These are phyloP conservation scores for Raffaelea ambrosiae DNA, from an alignment of 2,329 filamentous ascomycete genomes.

Conservation along the genomic window DNA sequence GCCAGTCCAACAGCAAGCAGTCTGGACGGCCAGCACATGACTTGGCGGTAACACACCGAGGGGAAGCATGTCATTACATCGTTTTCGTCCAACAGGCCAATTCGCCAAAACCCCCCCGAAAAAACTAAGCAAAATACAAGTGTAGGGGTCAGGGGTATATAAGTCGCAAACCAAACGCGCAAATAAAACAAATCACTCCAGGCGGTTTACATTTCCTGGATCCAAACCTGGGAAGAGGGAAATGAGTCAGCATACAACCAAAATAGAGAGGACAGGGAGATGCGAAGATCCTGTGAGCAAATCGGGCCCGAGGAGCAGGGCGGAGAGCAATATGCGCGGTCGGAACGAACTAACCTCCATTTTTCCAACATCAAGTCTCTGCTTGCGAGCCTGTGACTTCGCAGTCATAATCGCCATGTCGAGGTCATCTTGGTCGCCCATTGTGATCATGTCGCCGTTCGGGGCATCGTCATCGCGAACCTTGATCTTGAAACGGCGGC, in stretches of 20 bases:
- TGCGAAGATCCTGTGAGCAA: too few species aligned
- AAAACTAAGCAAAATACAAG: too few species aligned
- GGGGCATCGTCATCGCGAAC: constrained; percentile 70
- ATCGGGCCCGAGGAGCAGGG: neutral
- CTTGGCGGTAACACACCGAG: too few species aligned
- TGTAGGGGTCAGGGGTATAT: neutral
- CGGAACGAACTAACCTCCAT: constrained; percentile 68
- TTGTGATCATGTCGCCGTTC: constrained; percentile 83
- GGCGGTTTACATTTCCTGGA: constrained; percentile 20
- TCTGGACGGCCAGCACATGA: too few species aligned
- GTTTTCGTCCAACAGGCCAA: neutral
- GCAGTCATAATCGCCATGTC: constrained; percentile 74
- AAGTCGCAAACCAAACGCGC: neutral
- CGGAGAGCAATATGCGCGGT: neutral
- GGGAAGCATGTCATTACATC: constrained; percentile 4
- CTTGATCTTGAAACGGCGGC: constrained; percentile 78
- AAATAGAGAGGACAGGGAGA: neutral
- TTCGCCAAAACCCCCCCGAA: too few species aligned
- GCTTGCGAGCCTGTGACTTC: constrained; percentile 60
- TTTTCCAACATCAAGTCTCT: constrained; percentile 78
- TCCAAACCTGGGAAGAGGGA: constrained; percentile 18
- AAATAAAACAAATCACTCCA: too few species aligned
- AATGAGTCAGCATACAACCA: neutral
- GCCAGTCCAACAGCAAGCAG: too few species aligned
- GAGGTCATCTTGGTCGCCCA: constrained; percentile 93